phyloP scores from a whole-genome alignment of 805 yeast genomes.

The Lipomyces oligophaga region DNA sequence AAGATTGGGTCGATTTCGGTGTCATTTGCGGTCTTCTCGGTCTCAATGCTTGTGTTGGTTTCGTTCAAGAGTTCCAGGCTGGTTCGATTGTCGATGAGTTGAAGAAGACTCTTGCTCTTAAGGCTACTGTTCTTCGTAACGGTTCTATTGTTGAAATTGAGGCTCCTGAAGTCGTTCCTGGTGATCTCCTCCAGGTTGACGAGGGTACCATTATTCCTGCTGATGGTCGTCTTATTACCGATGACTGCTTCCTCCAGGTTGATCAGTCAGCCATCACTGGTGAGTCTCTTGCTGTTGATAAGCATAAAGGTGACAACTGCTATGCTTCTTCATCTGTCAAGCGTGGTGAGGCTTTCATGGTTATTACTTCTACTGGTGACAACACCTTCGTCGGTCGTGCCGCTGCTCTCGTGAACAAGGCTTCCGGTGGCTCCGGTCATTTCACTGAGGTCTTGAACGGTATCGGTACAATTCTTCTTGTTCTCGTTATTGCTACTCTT shows the following conservation, averaged over 20 bases:
- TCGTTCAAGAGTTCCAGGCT: conserved; percentile 95
- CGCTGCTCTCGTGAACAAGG: conserved; percentile 93
- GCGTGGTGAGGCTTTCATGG: conserved; percentile 93
- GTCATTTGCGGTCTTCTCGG: conserved; percentile 83
- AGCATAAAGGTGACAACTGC: conserved; percentile 79
- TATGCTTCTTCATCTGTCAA: conserved; percentile 93
- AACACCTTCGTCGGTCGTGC: conserved; percentile 96
- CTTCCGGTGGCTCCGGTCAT: conserved; percentile 90
- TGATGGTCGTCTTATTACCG: conserved; percentile 86
- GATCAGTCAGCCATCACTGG: conserved; percentile 98
- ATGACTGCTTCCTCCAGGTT: conserved; percentile 80
- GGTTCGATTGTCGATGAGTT: conserved; percentile 96
- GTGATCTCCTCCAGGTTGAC: conserved; percentile 88
- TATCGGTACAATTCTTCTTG: conserved; percentile 89
- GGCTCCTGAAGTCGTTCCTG: conserved; percentile 87
- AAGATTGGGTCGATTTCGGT: conserved; percentile 99
- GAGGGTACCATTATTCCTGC: conserved; percentile 93
- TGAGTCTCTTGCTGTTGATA: conserved; percentile 94
- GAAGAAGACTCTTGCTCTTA: conserved; percentile 89
- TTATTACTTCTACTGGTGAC: conserved; percentile 94
- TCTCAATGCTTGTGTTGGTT: conserved; percentile 91
- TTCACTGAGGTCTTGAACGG: conserved; percentile 97
- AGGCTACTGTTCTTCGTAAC: conserved; percentile 81
- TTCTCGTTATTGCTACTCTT: conserved; percentile 81
- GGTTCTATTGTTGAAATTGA: conserved; percentile 71